These are phyloP conservation scores for Sporisorium sorghi DNA, from an alignment of 1,284 basidiomycete genomes.

Conservation along the genomic window DNA sequence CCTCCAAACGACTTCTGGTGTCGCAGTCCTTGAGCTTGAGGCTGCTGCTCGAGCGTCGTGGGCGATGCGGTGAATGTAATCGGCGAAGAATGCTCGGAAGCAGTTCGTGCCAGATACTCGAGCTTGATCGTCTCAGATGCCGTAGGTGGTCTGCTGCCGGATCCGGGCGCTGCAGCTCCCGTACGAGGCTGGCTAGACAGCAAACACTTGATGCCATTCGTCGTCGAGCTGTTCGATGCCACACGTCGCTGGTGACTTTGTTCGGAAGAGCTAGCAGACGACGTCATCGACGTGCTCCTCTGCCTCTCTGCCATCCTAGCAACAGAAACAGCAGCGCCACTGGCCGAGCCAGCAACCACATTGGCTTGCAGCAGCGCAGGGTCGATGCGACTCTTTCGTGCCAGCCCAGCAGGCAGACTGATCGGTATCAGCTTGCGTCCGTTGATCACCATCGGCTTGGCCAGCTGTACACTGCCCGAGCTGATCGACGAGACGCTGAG, in stretches of 20 bases:
- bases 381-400: slow-evolving; percentile 24
- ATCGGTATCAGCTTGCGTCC: slow-evolving; percentile 46
- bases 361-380: slow-evolving; percentile 32
- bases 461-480: slow-evolving; percentile 23
- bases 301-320: slow-evolving; percentile 4
- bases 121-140: slow-evolving; percentile 49
- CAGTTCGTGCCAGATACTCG: slow-evolving; percentile 38
- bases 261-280: slow-evolving; percentile 15
- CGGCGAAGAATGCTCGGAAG: background rate
- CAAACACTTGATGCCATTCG: slow-evolving; percentile 10
- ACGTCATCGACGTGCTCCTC: slow-evolving; percentile 22
- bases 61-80: background rate
- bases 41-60: background rate
- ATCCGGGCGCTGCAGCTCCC: background rate
- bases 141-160: slow-evolving; percentile 39
- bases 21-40: slow-evolving; percentile 10
- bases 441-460: slow-evolving; percentile 37
- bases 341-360: background rate
- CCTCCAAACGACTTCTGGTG: slow-evolving; percentile 22
- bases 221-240: background rate
- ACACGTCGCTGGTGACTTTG: slow-evolving; percentile 11
- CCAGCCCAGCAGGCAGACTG: slow-evolving; percentile 43
- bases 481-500: slow-evolving; percentile 32
- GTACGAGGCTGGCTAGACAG: slow-evolving; percentile 19
- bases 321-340: background rate